These are phyloP conservation scores for Aspergillus aculeatinus DNA, from an alignment of 2,329 filamentous ascomycete species.

Conservation along the genomic window DNA sequence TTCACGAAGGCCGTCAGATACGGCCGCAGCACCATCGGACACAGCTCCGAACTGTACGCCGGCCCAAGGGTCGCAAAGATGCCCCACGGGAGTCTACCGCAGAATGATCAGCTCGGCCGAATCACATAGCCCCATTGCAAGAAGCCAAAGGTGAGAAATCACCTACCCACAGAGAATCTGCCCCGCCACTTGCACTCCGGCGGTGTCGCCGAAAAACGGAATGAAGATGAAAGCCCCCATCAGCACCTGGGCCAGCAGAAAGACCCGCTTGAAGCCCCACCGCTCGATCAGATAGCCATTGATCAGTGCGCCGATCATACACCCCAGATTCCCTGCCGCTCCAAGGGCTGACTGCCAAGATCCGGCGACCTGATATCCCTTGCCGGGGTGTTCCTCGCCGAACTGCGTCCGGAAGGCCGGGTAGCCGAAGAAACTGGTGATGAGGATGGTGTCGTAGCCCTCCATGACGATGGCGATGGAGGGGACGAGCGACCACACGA, in stretches of 20 bases:
- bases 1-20: constrained; percentile 59
- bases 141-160: background rate
- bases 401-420: constrained; percentile 45
- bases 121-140: too few species aligned
- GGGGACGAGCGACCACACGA: constrained; percentile 39
- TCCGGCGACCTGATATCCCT: constrained; percentile 49
- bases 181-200: constrained; percentile 58
- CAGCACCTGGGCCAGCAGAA: constrained; percentile 54
- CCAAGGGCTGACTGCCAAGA: constrained; percentile 59
- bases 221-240: constrained; percentile 61
- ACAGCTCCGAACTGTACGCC: constrained; percentile 54
- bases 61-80: constrained; percentile 55
- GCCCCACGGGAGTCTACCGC: constrained; percentile 51
- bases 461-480: constrained; percentile 54
- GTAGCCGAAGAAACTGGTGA: constrained; percentile 52
- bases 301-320: constrained; percentile 65
- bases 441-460: constrained; percentile 52
- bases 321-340: constrained; percentile 60
- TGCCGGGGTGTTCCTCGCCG: constrained; percentile 8
- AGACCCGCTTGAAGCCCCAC: constrained; percentile 14
- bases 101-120: background rate
- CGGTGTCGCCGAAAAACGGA: constrained; percentile 64
- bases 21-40: constrained; percentile 47
- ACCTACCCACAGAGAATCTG: constrained; percentile 59
- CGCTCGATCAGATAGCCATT: constrained; percentile 64